Conservation (phyloP, 1,284 basidiomycete genomes). For the Ustilago vetiveriae region DNA sequence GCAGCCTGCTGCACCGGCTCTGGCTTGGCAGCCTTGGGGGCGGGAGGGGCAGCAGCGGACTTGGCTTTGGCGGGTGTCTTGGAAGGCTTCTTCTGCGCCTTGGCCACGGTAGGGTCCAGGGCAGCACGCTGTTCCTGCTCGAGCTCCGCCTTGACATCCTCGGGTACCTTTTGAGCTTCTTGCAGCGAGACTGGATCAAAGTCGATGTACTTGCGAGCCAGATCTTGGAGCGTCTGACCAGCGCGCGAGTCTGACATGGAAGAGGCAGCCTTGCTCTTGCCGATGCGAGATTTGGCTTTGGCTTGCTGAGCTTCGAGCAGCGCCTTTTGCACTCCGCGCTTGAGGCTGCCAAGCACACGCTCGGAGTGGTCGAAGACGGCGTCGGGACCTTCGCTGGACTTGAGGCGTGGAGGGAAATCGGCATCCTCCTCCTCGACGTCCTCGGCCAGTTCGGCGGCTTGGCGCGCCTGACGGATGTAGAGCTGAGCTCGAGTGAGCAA, state of each 20-base stretch:
- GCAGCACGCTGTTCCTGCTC: constrained; percentile 34
- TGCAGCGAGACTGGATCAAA: constrained; percentile 57
- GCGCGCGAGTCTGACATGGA: constrained; percentile 50
- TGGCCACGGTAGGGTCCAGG: background rate
- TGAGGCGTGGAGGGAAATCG: constrained; percentile 51
- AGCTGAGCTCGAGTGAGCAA: constrained; percentile 59
- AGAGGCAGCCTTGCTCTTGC: constrained; percentile 17
- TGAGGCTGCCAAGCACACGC: constrained; percentile 27
- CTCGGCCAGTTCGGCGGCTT: constrained; percentile 60
- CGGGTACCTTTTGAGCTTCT: constrained; percentile 34
- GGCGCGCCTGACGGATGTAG: constrained; percentile 61
- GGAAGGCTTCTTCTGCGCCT: constrained; percentile 13
- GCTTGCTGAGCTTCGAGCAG: constrained; percentile 28
- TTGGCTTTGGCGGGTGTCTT: constrained; percentile 13
- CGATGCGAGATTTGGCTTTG: background rate
- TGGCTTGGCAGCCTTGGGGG: constrained; percentile 14
- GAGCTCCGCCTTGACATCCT: constrained; percentile 36
- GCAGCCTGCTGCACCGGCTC: constrained; percentile 1
- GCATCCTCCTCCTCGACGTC: constrained; percentile 60
- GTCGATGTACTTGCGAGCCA: constrained; percentile 61
- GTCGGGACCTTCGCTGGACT: constrained; percentile 27
- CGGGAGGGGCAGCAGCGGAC: constrained; percentile 3
- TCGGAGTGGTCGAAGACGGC: constrained; percentile 48
- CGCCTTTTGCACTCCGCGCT: constrained; percentile 39
- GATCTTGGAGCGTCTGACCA: constrained; percentile 55